phyloP scores from a whole-genome alignment of 805 yeast genomes.

The Vanderwaltozyma yarrowii region DNA sequence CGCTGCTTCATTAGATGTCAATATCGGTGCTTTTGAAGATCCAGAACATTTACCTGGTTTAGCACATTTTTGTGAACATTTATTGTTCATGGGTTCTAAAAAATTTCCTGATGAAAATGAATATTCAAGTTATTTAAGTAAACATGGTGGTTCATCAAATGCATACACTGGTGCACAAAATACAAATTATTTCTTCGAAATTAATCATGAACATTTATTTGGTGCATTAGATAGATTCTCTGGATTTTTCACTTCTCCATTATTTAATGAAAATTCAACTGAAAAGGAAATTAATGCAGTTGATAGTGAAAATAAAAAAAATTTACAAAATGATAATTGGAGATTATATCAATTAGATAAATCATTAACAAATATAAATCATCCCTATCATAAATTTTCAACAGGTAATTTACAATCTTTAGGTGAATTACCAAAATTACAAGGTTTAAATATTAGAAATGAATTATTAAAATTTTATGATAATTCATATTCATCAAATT shows the following conservation, averaged over 20 bases:
- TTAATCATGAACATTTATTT: conserved; percentile 60
- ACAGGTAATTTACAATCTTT: conserved; percentile 81
- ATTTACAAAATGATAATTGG: conserved; percentile 84
- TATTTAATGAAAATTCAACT: conserved; percentile 63
- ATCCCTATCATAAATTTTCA: conserved; percentile 80
- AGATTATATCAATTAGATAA: conserved; percentile 78
- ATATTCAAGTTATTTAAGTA: conserved; percentile 62
- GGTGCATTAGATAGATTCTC: conserved; percentile 91
- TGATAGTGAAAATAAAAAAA: conserved; percentile 91
- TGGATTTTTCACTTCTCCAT: conserved; percentile 82
- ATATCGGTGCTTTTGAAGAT: conserved; percentile 69
- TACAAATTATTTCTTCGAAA: conserved; percentile 86
- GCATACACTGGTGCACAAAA: conserved; percentile 86
- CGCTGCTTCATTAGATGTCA: conserved; percentile 71
- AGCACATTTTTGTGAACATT: conserved; percentile 71
- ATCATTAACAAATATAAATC: conserved; percentile 56
- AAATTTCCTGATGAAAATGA: conserved; percentile 75
- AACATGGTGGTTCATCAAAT: conserved; percentile 82
- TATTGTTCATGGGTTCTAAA: conserved; percentile 70
- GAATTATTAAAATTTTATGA: conserved; percentile 68
- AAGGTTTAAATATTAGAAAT: conserved; percentile 68
- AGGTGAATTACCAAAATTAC: conserved; percentile 47
- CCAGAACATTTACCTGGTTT: conserved; percentile 55
- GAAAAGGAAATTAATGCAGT: conserved; percentile 92
- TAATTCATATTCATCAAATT: conserved; percentile 66